phyloP scores from a whole-genome alignment of 306 rosid species.

The Fragaria nilgerrensis region DNA sequence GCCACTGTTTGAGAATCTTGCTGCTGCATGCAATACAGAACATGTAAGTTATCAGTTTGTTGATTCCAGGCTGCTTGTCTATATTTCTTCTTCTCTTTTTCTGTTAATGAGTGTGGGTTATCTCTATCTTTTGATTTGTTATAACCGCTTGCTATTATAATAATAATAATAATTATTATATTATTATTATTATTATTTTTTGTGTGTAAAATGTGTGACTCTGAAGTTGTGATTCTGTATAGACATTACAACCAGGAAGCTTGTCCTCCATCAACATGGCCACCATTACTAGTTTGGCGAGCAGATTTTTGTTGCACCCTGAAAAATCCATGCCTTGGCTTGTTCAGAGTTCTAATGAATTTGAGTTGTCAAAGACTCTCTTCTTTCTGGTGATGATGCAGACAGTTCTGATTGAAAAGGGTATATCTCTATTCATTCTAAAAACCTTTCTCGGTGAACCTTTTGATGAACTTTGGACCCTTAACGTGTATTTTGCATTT shows the following conservation, averaged over 20 bases:
- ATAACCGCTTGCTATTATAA: neutral
- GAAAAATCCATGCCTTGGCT: constrained; percentile 58
- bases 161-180: neutral
- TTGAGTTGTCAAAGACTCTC: constrained; percentile 59
- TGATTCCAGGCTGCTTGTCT: constrained; percentile 15
- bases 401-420: constrained; percentile 39
- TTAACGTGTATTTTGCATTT: constrained; percentile 2
- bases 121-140: neutral
- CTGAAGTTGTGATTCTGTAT: constrained; percentile 23
- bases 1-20: constrained; percentile 66
- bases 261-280: constrained; percentile 60
- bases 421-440: constrained; percentile 33
- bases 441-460: constrained; percentile 3
- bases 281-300: constrained; percentile 59
- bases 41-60: constrained; percentile 39
- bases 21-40: constrained; percentile 34
- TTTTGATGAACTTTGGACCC: neutral
- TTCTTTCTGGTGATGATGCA: constrained; percentile 65
- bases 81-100: neutral
- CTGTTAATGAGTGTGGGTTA: neutral
- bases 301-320: constrained; percentile 48
- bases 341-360: constrained; percentile 44
- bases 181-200: neutral
- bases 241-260: constrained; percentile 42
- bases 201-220: neutral